phyloP scores from a whole-genome alignment of 2,329 filamentous ascomycete species.

The Lomentospora prolificans region DNA sequence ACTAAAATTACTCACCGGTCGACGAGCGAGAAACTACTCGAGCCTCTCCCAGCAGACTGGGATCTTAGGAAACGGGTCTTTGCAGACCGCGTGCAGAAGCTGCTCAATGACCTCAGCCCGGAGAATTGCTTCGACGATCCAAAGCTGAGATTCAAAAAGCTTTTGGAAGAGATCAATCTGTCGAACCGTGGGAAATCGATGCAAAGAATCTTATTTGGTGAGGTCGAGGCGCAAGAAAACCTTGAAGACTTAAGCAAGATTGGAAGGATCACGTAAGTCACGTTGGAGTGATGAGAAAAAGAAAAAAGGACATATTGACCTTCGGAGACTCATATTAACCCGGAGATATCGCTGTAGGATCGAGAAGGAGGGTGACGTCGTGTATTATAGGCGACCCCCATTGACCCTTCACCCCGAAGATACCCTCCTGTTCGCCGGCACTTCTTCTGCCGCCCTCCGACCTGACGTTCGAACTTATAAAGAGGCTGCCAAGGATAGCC shows the following conservation, averaged over 20 bases:
- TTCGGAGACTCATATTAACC: too few species aligned
- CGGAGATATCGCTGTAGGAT: background rate
- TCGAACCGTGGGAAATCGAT: constrained; percentile 10
- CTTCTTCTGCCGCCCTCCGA: background rate
- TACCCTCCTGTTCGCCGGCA: background rate
- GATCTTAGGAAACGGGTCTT: constrained; percentile 13
- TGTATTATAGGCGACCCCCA: background rate
- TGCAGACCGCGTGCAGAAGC: constrained; percentile 14
- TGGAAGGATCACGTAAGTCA: constrained; percentile 2
- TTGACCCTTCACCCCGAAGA: constrained; percentile 4
- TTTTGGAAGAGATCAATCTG: constrained; percentile 17
- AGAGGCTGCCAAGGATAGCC: background rate
- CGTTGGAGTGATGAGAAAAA: background rate
- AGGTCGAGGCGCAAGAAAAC: background rate
- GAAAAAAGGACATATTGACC: background rate
- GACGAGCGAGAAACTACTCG: constrained; percentile 4
- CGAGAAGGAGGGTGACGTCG: too few species aligned
- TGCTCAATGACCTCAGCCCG: constrained; percentile 14
- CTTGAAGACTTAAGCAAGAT: background rate
- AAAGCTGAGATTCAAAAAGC: constrained; percentile 11
- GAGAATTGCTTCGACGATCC: constrained; percentile 13
- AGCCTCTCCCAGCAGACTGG: constrained; percentile 5
- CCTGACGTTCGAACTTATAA: background rate
- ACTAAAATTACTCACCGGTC: constrained; percentile 17
- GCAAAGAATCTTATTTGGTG: background rate